Evolutionary conservation across 2,329 filamentous ascomycete genomes (phyloP).

Genomic region (Rugonectria rugulosa): DNA sequence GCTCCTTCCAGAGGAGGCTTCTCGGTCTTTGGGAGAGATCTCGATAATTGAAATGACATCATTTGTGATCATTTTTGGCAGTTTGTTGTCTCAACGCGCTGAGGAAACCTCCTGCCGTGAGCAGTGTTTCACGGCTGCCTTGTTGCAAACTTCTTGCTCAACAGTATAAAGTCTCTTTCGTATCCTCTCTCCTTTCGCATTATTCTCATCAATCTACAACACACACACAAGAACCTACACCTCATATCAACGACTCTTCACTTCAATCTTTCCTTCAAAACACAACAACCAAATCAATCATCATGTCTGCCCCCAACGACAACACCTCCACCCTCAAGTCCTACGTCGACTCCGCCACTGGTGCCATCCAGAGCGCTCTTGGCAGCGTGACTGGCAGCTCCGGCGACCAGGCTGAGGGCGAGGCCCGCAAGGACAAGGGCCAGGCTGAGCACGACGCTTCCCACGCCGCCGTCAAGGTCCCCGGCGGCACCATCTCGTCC

Average conservation of each 20-base stretch:
- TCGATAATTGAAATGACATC: conserved; percentile 33
- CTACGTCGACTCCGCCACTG: conserved; percentile 75
- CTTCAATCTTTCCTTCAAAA: background rate
- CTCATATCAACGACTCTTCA: conserved; percentile 3
- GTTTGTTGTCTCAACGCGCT: conserved; percentile 4
- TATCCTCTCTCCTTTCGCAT: background rate
- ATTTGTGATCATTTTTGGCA: conserved; percentile 8
- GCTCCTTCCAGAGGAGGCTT: too few species aligned
- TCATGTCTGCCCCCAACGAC: conserved; percentile 43
- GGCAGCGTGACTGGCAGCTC: conserved; percentile 77
- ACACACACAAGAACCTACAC: conserved; percentile 12
- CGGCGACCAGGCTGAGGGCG: conserved; percentile 70
- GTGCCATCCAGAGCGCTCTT: conserved; percentile 74
- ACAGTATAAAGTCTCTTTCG: conserved; percentile 30
- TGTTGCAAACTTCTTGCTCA: conserved; percentile 18
- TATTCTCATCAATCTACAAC: conserved; percentile 19
- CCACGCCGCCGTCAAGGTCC: conserved; percentile 77
- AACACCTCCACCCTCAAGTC: conserved; percentile 79
- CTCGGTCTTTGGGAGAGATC: background rate
- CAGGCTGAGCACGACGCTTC: conserved; percentile 75
- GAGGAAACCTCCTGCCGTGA: conserved; percentile 2
- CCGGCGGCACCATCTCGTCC: conserved; percentile 72
- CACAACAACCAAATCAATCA: conserved; percentile 20
- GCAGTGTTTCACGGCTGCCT: conserved; percentile 17
- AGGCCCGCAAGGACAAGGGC: conserved; percentile 70